A percentile compares a stretch with the other conserved stretches of the same genome.
phyloP scores from a whole-genome alignment of 164 flowering plant species.

The Stephania cephalantha region DNA sequence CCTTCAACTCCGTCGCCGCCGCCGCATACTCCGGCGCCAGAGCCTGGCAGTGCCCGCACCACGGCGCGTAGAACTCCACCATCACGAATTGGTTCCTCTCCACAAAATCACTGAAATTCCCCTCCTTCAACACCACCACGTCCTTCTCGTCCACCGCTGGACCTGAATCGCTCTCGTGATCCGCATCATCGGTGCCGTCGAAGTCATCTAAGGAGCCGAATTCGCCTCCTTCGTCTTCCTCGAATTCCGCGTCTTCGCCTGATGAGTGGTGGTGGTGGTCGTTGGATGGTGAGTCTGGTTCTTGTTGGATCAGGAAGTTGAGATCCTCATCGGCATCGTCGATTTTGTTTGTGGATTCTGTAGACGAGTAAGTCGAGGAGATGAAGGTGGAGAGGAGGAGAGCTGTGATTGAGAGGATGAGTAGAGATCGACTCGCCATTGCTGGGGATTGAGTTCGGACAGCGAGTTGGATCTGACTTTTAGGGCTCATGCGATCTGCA shows the following conservation, averaged over 20 bases:
- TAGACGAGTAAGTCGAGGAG: slow-evolving; percentile 25
- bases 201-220: slow-evolving; percentile 37
- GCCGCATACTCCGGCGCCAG: slow-evolving; percentile 89
- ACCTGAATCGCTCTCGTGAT: slow-evolving; percentile 20
- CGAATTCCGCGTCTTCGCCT: slow-evolving; percentile 11
- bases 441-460: slow-evolving; percentile 4
- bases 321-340: slow-evolving; percentile 67
- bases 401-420: slow-evolving; percentile 35
- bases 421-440: slow-evolving; percentile 41
- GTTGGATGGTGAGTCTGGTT: background rate
- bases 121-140: slow-evolving; percentile 67
- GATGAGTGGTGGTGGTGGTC: slow-evolving; percentile 14
- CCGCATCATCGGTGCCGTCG: slow-evolving; percentile 25
- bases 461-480: background rate
- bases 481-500: slow-evolving; percentile 4
- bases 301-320: slow-evolving; percentile 50
- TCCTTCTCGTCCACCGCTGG: slow-evolving; percentile 72
- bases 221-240: slow-evolving; percentile 17
- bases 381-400: slow-evolving; percentile 39
- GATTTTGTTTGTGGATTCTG: slow-evolving; percentile 21
- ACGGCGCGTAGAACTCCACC: slow-evolving; percentile 96
- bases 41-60: slow-evolving; percentile 92
- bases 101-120: slow-evolving; percentile 63
- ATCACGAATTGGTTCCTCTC: slow-evolving; percentile 62
- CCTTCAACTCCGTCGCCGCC: slow-evolving; percentile 84